Evolutionary conservation across 225 moss, liverwort and hornwort genomes (phyloP), one percentile per base, ranked within the genome.

Genomic region (Ulota crispa): DNA sequence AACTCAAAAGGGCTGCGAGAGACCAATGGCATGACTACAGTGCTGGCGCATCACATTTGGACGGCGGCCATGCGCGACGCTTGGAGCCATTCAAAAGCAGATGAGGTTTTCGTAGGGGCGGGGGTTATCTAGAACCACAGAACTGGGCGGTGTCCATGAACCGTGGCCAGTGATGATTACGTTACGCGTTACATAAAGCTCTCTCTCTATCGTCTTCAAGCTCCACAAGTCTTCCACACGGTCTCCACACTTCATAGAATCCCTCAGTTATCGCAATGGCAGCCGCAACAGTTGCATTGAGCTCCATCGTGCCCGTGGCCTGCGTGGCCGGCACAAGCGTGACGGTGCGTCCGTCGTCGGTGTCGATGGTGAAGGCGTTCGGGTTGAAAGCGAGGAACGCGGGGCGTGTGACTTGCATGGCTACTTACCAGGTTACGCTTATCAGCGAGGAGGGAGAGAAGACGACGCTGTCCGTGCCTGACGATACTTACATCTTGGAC

Each of bases 331-430:
- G 50, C 55, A 12, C 70, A 0, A 67, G 12, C 4, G 52, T 57
- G 28, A 36, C 8, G 32, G 87, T 85, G 77, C 82, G 78, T 1
- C 45, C 80, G 0, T 50, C 89, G 36, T 73, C 82, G 4, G 57
- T 89, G 64, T 85, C 87, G 5, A 5, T 86, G 76, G 27, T 74
- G 34, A 85, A 77, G 57, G 84, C 80, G 1, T 89, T 89, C 70
- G 87, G 89, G 0, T 19, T 89, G 60, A 70, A 65, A 80, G 32
- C 32, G 8, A 50, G 53, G 43, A 59, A 23, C 77, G 61, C 70
- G 74, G 87, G 85, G 1, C 89, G 89, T n/a, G 19, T 89, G 9
- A 89, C 86, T 0, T 89, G 86, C 39, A 75, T 78, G 88, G 84
- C 86, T 0, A 2, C 71, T 3, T 89, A 77, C 74, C 69, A 67